A percentile compares a stretch with the other conserved stretches of the same genome.
Conservation (phyloP, 495 filamentous ascomycete species). For the Hamigera avellanea region DNA sequence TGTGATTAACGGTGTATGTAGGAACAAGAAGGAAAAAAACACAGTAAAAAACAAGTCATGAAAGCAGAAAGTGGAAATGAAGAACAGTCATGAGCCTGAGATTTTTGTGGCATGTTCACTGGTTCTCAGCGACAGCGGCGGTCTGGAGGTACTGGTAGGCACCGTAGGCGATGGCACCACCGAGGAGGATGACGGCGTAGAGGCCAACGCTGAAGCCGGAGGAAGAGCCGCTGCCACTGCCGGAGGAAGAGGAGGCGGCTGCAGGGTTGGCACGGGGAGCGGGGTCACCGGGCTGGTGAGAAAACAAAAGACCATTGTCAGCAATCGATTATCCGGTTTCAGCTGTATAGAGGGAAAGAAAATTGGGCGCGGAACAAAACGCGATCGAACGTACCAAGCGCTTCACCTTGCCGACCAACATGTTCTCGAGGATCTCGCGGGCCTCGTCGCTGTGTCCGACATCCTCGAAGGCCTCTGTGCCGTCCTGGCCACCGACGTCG, state of each 20-base stretch:
- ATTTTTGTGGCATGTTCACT: background rate
- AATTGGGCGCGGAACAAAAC: too few relatives aligned
- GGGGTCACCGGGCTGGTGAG: conserved; percentile 70
- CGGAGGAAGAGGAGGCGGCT: conserved; percentile 33
- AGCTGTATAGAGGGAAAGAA: too few relatives aligned
- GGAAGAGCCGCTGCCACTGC: conserved; percentile 30
- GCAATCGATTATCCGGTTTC: too few relatives aligned
- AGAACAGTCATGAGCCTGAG: too few relatives aligned
- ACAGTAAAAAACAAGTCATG: background rate
- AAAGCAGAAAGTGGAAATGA: background rate
- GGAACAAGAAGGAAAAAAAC: too few relatives aligned
- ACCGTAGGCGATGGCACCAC: conserved; percentile 64
- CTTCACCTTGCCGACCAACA: conserved; percentile 75
- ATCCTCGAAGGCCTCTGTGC: conserved; percentile 97
- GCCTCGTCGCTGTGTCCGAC: conserved; percentile 99
- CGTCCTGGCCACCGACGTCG: conserved; percentile 92
- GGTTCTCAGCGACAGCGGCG: background rate
- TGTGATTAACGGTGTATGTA: too few relatives aligned
- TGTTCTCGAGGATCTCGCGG: conserved; percentile 75
- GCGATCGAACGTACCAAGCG: conserved; percentile 58
- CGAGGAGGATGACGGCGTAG: conserved; percentile 72
- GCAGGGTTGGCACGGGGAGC: conserved; percentile 47
- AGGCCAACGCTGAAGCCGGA: conserved; percentile 62
- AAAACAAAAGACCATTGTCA: too few relatives aligned
- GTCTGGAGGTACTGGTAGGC: conserved; percentile 79